Evolutionary conservation across 345 rosid species (phyloP), one percentile per base, ranked within the genome.

Genomic region (Brassica nigra): DNA sequence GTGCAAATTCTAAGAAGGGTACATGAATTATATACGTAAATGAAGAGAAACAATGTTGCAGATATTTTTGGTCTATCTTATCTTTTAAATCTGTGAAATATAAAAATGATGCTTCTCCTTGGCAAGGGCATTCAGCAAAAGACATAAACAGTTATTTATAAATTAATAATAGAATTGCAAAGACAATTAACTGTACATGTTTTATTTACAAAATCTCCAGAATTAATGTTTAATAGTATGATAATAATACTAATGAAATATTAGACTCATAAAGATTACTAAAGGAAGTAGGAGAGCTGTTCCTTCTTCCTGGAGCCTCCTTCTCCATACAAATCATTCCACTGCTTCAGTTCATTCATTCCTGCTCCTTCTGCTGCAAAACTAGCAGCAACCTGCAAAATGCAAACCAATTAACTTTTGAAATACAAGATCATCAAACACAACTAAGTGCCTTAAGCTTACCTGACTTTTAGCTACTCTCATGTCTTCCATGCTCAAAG

Each of bases 241-340:
- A 66, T 78, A 78, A 75, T 54, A 71, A 65, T 9, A 47, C 15
- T 73, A 18, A 27, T 44, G 15, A 78, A 30, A 57, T 72, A 71
- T 65, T 29, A 27, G 20, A 72, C 31, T 66, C 34, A 42, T 30
- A 44, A 71, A 44, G n/a, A 78, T 11, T 63, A 70, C 72, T 88
- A 95, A 34, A 95, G 94, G 92, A 95, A 92, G 88, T 92, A 95
- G 66, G 93, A 82, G 44, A 92, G 82, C 58, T 95, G 97, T 62
- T 91, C 87, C 86, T 92, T 90, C 86, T 91, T 95, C 84, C 97
- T 95, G 11, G 97, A 89, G 34, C 99, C 99, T 42, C 97, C 97
- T 90, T 91, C 97, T 70, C 97, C 97, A 44, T 90, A 90, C 78
- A 89, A 70, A 1, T 95, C 97, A 4, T 95, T 95, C 99, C 99